Percentiles rank a stretch among this genome's conserved stretches.
Conservation (phyloP, 495 filamentous ascomycete genomes). For the Aspergillus homomorphus region DNA sequence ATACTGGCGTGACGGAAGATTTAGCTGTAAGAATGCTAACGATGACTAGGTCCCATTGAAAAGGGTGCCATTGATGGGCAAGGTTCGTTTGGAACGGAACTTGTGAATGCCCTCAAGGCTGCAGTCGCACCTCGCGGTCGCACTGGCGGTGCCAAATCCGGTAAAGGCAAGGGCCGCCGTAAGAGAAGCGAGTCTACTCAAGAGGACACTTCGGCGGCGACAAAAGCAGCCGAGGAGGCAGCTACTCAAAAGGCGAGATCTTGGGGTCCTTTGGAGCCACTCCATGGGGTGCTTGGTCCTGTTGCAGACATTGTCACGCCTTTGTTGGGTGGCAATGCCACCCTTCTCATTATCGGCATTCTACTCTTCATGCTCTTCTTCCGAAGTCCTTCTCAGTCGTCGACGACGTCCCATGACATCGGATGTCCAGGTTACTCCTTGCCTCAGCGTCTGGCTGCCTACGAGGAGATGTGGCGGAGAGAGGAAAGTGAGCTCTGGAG, state of each 20-base stretch:
- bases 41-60: conserved; percentile 76
- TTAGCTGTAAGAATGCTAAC: conserved; percentile 21
- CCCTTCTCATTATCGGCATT: conserved; percentile 45
- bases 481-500: conserved; percentile 94
- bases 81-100: conserved; percentile 68
- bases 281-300: conserved; percentile 67
- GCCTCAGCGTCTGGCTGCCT: conserved; percentile 73
- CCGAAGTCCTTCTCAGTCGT: conserved; percentile 49
- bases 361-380: conserved; percentile 57
- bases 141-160: conserved; percentile 37
- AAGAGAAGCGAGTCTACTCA: conserved; percentile 52
- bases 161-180: conserved; percentile 45
- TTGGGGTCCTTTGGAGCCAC: conserved; percentile 82
- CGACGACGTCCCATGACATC: conserved; percentile 35
- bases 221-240: conserved; percentile 43
- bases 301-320: conserved; percentile 67
- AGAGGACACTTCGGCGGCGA: conserved; percentile 35
- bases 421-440: conserved; percentile 33
- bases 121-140: conserved; percentile 66
- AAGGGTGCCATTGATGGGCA: conserved; percentile 94
- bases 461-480: conserved; percentile 87
- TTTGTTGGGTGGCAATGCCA: conserved; percentile 67
- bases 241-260: conserved; percentile 41
- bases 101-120: conserved; percentile 68
- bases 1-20: conserved; percentile 3